phyloP scores from a whole-genome alignment of 495 filamentous ascomycete genomes.

The Saxispiralis lemnorum region DNA sequence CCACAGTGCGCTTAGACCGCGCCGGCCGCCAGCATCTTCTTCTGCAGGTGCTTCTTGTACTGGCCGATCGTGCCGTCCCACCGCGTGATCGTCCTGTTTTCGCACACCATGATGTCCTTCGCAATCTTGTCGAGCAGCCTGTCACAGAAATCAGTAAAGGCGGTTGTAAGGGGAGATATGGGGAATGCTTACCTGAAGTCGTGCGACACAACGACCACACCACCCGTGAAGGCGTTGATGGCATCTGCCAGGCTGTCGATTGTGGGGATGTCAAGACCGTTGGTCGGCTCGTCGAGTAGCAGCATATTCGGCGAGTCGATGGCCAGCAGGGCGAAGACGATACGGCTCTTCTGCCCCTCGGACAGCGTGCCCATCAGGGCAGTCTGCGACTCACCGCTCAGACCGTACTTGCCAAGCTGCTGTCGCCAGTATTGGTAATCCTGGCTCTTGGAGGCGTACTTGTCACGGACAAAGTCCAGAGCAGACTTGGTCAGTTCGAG shows the following conservation, averaged over 20 bases:
- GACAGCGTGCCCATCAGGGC: slow-evolving; percentile 94
- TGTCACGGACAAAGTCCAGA: slow-evolving; percentile 93
- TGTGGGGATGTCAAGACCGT: slow-evolving; percentile 97
- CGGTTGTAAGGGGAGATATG: not conserved
- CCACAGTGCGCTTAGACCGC: slow-evolving; percentile 33
- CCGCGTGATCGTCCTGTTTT: slow-evolving; percentile 73
- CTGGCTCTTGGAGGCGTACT: slow-evolving; percentile 71
- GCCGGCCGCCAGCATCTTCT: slow-evolving; percentile 73
- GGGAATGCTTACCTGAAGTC: slow-evolving; percentile 65
- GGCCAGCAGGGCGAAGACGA: slow-evolving; percentile 90
- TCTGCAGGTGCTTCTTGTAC: slow-evolving; percentile 96
- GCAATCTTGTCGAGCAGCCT: slow-evolving; percentile 98
- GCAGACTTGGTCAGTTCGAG: slow-evolving; percentile 95
- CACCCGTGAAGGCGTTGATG: slow-evolving; percentile 87
- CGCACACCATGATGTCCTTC: slow-evolving; percentile 98
- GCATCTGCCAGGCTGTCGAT: slow-evolving; percentile 96
- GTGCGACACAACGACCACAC: slow-evolving; percentile 95
- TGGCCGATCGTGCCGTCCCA: slow-evolving; percentile 82
- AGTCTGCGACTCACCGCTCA: slow-evolving; percentile 83
- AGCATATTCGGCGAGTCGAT: slow-evolving; percentile 98
- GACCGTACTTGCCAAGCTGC: slow-evolving; percentile 84
- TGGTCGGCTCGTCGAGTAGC: slow-evolving; percentile 93
- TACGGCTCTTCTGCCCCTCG: slow-evolving; percentile 91
- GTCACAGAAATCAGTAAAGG: slow-evolving; percentile 14
- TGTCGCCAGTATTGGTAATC: slow-evolving; percentile 99